Base-by-base conservation (phyloP, 352 stramenopile genomes). In the Globisporangium ultimum region DNA sequence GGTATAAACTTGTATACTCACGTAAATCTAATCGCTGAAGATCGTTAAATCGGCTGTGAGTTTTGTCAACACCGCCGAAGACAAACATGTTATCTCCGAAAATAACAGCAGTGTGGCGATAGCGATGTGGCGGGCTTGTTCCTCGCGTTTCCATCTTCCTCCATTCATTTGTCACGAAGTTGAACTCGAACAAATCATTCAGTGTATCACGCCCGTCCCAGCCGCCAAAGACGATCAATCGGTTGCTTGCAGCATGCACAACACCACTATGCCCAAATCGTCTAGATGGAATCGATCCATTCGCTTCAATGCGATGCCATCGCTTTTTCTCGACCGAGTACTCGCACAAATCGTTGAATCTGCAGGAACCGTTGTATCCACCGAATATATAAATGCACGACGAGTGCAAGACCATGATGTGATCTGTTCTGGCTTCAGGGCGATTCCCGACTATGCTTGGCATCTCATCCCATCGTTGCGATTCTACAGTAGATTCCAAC, bases 11-110 rank as follows among this genome's bases (percentile, higher is more conserved):
- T 18, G 18, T 20, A 10, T 18, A 21, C 64, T 34, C 66, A 76
- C 70, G 67, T 17, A 93, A 63, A 60, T 95, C 79, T 4, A 94
- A 71, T 40, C 78, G 72, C 60, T 93, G 81, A 21, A 96, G 62
- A 60, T 96, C 87, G 59, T 95, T 94, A 48, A 94, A 96, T 2
- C 87, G 85, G 36, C 76, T 88, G 67, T 96, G 87, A 0, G 82
- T 85, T 62, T 96, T 96, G 77, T 96, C 87, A 7, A 96, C 87
- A n/a, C 87, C 87, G 38, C 87, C 87, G 66, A 96, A 96, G 12
- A 96, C 80, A 59, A 93, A 91, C 87, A 96, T 96, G 63, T 81
- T 91, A 52, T 91, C 76, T 8, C 76, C 85, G 49, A 76, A 92
- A 20, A 96, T 84, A 28, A 96, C 85, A 0, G 84, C 83, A 15